phyloP scores from a whole-genome alignment of 495 filamentous ascomycete genomes.

The Rostrohypoxylon terebratum region DNA sequence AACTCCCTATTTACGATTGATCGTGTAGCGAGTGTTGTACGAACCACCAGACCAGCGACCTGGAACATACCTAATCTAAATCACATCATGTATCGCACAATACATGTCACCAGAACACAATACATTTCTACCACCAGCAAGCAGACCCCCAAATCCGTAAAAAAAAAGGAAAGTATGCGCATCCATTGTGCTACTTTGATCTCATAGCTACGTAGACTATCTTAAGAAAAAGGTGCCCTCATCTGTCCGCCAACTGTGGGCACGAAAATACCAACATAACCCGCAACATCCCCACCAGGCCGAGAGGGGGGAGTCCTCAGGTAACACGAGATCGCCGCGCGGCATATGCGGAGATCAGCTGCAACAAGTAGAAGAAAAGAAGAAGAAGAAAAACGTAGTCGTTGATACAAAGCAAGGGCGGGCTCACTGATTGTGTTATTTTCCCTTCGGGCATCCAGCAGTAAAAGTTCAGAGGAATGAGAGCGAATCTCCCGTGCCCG shows the following conservation, averaged over 20 bases:
- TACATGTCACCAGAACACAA: neutral
- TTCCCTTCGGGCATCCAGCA: slow-evolving; percentile 17
- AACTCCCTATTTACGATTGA: neutral
- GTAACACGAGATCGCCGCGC: slow-evolving; percentile 3
- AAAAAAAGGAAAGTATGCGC: slow-evolving; percentile 26
- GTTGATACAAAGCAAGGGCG: slow-evolving; percentile 27
- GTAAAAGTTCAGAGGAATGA: slow-evolving; percentile 2
- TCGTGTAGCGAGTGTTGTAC: neutral
- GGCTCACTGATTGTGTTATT: neutral
- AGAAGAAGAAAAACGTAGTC: slow-evolving; percentile 14
- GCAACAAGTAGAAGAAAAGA: slow-evolving; percentile 14
- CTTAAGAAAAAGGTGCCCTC: neutral
- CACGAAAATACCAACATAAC: slow-evolving; percentile 17
- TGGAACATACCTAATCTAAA: neutral
- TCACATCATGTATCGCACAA: neutral
- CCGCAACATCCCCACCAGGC: neutral
- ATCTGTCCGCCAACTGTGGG: slow-evolving; percentile 18
- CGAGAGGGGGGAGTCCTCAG: neutral
- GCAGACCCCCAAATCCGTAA: neutral
- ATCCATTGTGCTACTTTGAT: slow-evolving; percentile 33
- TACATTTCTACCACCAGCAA: neutral
- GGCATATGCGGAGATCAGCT: neutral
- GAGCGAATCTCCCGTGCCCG: slow-evolving; percentile 19
- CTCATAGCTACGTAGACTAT: slow-evolving; percentile 21
- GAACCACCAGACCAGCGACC: neutral